phyloP scores from a whole-genome alignment of 768 basidiomycete species.

The Suillus bovinus region DNA sequence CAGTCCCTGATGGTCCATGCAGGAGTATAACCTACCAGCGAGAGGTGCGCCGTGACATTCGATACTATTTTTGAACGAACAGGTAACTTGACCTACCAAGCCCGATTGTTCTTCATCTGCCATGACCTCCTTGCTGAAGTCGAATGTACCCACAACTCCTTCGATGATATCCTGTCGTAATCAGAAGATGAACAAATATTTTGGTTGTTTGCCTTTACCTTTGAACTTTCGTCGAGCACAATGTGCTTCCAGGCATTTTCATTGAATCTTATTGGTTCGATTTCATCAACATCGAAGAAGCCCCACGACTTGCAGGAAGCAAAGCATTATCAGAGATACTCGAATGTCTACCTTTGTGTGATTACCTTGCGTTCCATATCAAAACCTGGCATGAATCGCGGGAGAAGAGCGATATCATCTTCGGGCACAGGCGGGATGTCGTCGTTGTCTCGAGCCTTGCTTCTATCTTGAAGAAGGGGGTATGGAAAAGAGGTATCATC shows the following conservation, averaged over 20 bases:
- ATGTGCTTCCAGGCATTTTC: conserved; percentile 10
- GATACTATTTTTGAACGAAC: background rate
- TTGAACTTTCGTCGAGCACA: conserved; percentile 4
- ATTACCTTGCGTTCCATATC: conserved; percentile 7
- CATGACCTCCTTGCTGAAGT: background rate
- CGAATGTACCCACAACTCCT: conserved; percentile 2
- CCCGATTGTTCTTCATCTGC: background rate
- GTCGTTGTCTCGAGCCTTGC: background rate
- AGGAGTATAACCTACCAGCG: conserved; percentile 75
- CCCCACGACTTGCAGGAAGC: background rate
- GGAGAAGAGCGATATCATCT: conserved; percentile 4
- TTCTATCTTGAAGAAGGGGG: background rate
- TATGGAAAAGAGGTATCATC: background rate
- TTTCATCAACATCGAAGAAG: background rate
- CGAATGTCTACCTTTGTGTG: background rate
- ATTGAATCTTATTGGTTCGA: conserved; percentile 5
- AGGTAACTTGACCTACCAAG: background rate
- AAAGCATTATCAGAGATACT: background rate
- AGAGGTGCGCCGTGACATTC: background rate
- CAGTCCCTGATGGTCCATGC: conserved; percentile 96
- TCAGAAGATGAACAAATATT: background rate
- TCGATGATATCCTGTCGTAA: background rate
- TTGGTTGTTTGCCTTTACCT: background rate
- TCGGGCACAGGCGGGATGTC: background rate
- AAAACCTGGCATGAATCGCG: conserved; percentile 4